Base-by-base conservation (phyloP, 2,329 filamentous ascomycete species). In the Lizonia empirigonia region DNA sequence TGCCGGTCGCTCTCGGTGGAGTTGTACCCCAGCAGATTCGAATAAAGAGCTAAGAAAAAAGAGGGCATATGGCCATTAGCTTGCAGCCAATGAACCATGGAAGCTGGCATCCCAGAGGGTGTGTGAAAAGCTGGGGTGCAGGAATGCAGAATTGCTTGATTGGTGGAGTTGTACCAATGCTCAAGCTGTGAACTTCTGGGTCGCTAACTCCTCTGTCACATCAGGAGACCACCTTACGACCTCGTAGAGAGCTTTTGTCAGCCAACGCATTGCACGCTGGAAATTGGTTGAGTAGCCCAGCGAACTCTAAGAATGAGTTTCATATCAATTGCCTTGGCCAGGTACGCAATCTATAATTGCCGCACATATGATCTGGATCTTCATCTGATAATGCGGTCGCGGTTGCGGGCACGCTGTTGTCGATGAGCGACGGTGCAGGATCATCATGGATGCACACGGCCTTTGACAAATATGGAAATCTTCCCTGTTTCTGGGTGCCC, bases 81-180 rank as follows among this genome's bases (percentile, higher is more conserved):
- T 18, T 32, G 22, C 12, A 27, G 33, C 49, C 42, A 52, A 47
- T 52, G n/a, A 4, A 4, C 29, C 26, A 16, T n/a, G 26, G 23
- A 47, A 33, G 46, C 33, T 37, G 49, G 32, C 37, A 16, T 29
- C n/a, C 20, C n/a, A 13, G 34, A 47, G 44, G 44, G 50, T 44
- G 50, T 38, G 34, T 30, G 36, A 32, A 40, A 53, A 53, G 50
- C 44, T 53, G 50, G 50, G 35, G 50, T 53, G 44, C 50, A 49
- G 39, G 29, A 26, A 40, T 19, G 44, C 19, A 32, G 39, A 33
- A 39, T 40, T 27, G 29, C 27, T 5, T 52, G 42, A 52, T 52
- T 52, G 49, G 49, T 47, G 49, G 49, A 44, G 30, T 38, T 52
- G 26, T n/a, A 16, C 26, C 32, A 38, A 15, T 45, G 19, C 40